These are phyloP conservation scores for Bipolaris zeicola DNA, from an alignment of 2,329 filamentous ascomycete genomes.

Conservation along the genomic window DNA sequence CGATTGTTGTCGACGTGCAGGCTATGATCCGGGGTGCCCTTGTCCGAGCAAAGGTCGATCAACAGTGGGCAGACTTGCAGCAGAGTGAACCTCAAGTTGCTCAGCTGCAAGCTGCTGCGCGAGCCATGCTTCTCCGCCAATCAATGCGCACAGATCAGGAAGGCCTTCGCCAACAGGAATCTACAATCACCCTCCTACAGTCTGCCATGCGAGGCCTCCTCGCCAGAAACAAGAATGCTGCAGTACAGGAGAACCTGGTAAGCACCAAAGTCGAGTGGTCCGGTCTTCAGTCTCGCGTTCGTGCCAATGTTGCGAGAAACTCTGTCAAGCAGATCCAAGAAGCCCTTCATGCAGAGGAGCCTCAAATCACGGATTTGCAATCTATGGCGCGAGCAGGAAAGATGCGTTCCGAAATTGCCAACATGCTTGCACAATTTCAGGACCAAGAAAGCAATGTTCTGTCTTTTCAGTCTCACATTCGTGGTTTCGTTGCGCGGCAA, in stretches of 20 bases:
- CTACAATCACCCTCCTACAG: conserved; percentile 62
- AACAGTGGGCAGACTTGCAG: conserved; percentile 40
- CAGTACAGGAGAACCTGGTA: conserved; percentile 50
- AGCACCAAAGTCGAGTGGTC: conserved; percentile 50
- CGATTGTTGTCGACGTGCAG: conserved; percentile 60
- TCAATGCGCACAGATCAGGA: conserved; percentile 43
- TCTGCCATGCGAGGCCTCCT: conserved; percentile 64
- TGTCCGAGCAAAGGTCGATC: conserved; percentile 61
- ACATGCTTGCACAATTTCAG: conserved; percentile 49
- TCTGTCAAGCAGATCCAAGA: conserved; percentile 38
- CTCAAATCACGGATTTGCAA: conserved; percentile 47
- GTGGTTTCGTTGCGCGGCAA: conserved; percentile 55
- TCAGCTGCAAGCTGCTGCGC: conserved; percentile 49
- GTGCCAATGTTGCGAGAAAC: conserved; percentile 47
- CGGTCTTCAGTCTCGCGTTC: conserved; percentile 53
- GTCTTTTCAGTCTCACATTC: conserved; percentile 59
- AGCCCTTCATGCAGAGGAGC: conserved; percentile 40
- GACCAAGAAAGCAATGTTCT: conserved; percentile 52
- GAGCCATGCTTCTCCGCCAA: conserved; percentile 51
- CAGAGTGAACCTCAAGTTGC: conserved; percentile 57
- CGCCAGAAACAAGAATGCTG: conserved; percentile 49
- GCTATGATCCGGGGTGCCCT: conserved; percentile 69
- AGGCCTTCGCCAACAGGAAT: conserved; percentile 47
- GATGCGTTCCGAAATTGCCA: conserved; percentile 38
- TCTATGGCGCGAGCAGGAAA: conserved; percentile 48